These are phyloP conservation scores for Bondarzewia mesenterica DNA, from an alignment of 1,284 basidiomycete species.

Conservation along the genomic window DNA sequence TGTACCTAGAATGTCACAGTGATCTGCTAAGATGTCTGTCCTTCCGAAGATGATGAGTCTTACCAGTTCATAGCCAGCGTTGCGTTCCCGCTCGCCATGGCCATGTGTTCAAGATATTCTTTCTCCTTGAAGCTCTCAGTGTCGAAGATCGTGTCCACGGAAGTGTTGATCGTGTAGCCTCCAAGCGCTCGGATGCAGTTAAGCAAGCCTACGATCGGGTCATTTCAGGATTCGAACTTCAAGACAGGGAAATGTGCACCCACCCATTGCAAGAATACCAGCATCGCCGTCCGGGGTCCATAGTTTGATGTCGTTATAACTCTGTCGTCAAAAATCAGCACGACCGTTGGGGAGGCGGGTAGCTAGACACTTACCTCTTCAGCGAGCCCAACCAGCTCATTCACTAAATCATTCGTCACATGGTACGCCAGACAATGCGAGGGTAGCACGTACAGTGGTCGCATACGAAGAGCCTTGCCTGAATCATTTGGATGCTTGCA, in stretches of 20 bases:
- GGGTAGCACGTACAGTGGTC: slow-evolving; percentile 44
- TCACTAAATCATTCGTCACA: slow-evolving; percentile 31
- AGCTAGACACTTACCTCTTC: slow-evolving; percentile 44
- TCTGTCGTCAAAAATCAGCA: slow-evolving; percentile 35
- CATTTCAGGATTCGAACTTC: slow-evolving; percentile 5
- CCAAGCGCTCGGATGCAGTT: slow-evolving; percentile 57
- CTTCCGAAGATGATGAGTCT: not conserved
- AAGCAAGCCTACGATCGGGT: slow-evolving; percentile 35
- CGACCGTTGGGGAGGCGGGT: not conserved
- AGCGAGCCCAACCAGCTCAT: slow-evolving; percentile 45
- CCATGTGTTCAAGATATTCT: slow-evolving; percentile 38
- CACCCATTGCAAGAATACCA: slow-evolving; percentile 46
- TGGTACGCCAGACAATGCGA: not conserved
- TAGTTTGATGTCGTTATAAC: slow-evolving; percentile 43
- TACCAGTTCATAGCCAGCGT: slow-evolving; percentile 53
- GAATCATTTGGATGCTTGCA: slow-evolving; percentile 43
- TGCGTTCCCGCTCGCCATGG: slow-evolving; percentile 36
- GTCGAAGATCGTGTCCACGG: slow-evolving; percentile 47
- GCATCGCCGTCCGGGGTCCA: slow-evolving; percentile 50
- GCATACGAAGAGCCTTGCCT: slow-evolving; percentile 50
- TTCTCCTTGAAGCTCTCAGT: slow-evolving; percentile 51
- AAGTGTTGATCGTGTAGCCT: slow-evolving; percentile 43
- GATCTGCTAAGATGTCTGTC: slow-evolving; percentile 3
- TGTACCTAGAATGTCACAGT: slow-evolving; percentile 36
- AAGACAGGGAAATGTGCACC: too few relatives aligned